Base-by-base conservation (phyloP, 768 basidiomycete species). In the Rhodotorula babjevae region DNA sequence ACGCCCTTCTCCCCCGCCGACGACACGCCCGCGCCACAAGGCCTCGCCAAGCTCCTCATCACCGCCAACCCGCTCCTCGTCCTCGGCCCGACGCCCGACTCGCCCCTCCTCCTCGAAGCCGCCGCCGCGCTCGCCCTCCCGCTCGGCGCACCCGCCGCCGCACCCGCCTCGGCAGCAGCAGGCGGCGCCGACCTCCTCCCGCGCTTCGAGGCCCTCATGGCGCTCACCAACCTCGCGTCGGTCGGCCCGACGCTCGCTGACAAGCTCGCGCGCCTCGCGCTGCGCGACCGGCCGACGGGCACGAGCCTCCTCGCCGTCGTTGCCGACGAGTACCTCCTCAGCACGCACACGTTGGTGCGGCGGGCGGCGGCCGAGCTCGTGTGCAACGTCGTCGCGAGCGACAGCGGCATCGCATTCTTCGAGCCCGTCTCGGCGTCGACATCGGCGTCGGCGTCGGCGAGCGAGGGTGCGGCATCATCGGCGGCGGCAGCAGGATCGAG, bases 181-280 rank as follows among this genome's bases (percentile, higher is more conserved):
- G 50, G 50, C 21, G 49, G 21, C 11, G 50, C 25, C 23, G 50
- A 52, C 50, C 85, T 90, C 47, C 83, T 98, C 12, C 92, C 96
- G 78, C 86, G 86, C 53, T 99, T 99, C 78, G 96, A 99, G 81
- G 87, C 88, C 8, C 84, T 94, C 77, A 97, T 98, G 95, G 94
- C 93, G 2, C 84, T 99, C 64, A 99, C 96, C 15, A 99, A 99
- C 80, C 82, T 98, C 56, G 88, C 95, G 0, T 93, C 93, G 27
- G 85, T 91, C 63, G 86, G 86, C 61, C 82, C 87, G 0, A 85
- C 87, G 44, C 80, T 88, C 16, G 87, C 91, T 6, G 83, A 85
- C 29, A 86, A 89, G 59, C 86, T 96, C 61, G 88, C 87, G 3
- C 58, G 83, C 85, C 0, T 85, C 87, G 16, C 33, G 53, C 27